Percentiles rank a stretch among this genome's conserved stretches.
These are phyloP conservation scores for Fusarium compactum DNA, from an alignment of 2,329 filamentous ascomycete species.

Conservation along the genomic window DNA sequence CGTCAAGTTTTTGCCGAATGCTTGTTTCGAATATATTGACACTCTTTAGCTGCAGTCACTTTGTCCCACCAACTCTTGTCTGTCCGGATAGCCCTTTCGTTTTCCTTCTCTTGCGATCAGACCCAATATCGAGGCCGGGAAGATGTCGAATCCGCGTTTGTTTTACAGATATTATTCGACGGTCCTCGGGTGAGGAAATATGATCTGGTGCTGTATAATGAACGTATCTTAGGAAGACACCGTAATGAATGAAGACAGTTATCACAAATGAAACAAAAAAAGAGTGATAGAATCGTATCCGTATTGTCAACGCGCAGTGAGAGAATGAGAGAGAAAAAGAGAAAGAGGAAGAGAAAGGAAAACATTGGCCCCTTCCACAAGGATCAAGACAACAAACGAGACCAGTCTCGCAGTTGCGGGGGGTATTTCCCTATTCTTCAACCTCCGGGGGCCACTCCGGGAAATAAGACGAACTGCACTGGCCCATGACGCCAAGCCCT, in stretches of 20 bases:
- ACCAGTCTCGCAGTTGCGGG: constrained; percentile 22
- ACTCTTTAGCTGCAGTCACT: background rate
- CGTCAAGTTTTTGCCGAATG: constrained; percentile 1
- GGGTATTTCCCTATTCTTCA: constrained; percentile 13
- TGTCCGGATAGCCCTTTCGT: background rate
- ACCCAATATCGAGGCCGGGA: background rate
- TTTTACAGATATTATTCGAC: background rate
- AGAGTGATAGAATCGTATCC: background rate
- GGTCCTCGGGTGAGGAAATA: background rate
- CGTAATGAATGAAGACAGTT: background rate
- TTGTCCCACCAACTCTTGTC: background rate
- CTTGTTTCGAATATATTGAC: constrained; percentile 18
- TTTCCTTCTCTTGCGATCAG: background rate
- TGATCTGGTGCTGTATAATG: background rate
- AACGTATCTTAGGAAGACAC: background rate
- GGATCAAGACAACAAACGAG: constrained; percentile 1
- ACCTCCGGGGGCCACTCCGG: constrained; percentile 11
- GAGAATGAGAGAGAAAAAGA: constrained; percentile 2
- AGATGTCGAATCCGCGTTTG: background rate
- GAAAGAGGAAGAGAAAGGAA: constrained; percentile 6
- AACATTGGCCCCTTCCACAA: constrained; percentile 34
- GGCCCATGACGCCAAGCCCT: constrained; percentile 35
- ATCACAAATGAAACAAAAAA: background rate
- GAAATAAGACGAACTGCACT: constrained; percentile 34
- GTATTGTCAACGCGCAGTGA: background rate